Conservation (phyloP, 176 grass and related monocot genomes). For the Cenchrus americanus region DNA sequence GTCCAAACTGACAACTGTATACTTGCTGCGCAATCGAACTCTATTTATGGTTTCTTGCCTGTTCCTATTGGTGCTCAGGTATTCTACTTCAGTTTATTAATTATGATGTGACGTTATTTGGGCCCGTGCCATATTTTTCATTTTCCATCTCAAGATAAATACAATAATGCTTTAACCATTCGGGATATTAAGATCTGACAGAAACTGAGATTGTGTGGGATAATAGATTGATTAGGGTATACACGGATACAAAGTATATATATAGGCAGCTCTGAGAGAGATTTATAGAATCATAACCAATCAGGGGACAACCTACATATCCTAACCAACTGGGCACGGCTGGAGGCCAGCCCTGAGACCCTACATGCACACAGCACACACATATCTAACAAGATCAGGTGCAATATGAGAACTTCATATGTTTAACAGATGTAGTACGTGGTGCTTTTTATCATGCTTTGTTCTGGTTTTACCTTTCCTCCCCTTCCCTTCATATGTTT, state of each 20-base stretch:
- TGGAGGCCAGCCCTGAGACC: too few relatives aligned
- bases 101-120: slow-evolving; percentile 21
- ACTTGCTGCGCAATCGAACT: slow-evolving; percentile 74
- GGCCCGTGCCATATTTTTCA: neutral
- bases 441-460: neutral
- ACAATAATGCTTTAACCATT: neutral
- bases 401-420: neutral
- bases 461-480: neutral
- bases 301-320: too few relatives aligned
- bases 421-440: neutral
- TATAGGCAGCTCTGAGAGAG: too few relatives aligned
- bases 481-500: neutral
- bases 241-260: too few relatives aligned
- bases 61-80: slow-evolving; percentile 97
- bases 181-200: neutral
- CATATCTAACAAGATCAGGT: neutral
- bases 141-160: slow-evolving; percentile 24
- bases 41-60: slow-evolving; percentile 82
- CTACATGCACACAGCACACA: too few relatives aligned
- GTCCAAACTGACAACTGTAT: slow-evolving; percentile 85
- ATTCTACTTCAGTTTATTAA: slow-evolving; percentile 48
- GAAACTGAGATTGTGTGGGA: too few relatives aligned
- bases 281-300: too few relatives aligned
- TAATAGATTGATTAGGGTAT: too few relatives aligned
- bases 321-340: too few relatives aligned